Conservation (phyloP, 108 stramenopile genomes). For the Cyclotella cryptica region DNA sequence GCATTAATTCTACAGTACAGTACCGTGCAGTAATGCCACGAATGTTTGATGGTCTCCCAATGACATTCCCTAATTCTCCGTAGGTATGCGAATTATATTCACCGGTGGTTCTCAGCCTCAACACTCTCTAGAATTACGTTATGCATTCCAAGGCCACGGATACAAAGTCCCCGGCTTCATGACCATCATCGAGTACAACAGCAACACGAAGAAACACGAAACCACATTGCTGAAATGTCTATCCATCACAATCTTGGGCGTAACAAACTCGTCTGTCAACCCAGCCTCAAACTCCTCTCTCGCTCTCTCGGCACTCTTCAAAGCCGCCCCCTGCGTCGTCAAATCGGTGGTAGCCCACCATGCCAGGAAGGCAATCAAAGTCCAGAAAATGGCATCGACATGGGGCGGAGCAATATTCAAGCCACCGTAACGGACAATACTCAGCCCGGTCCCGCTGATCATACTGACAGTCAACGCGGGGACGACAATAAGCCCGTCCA, state of each 20-base stretch:
- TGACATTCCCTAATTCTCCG: too few species aligned
- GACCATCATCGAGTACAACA: slow-evolving; percentile 68
- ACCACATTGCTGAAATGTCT: slow-evolving; percentile 67
- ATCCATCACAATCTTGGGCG: slow-evolving; percentile 56
- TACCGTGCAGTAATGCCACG: too few species aligned
- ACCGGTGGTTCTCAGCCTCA: too few species aligned
- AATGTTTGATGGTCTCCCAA: too few species aligned
- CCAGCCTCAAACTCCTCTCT: slow-evolving; percentile 39
- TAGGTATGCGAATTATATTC: too few species aligned
- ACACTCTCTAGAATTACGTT: not conserved
- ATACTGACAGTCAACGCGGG: slow-evolving; percentile 67
- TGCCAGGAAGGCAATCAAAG: slow-evolving; percentile 53
- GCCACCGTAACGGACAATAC: slow-evolving; percentile 62
- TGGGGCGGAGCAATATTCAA: slow-evolving; percentile 65
- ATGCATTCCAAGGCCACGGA: slow-evolving; percentile 47
- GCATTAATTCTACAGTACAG: too few species aligned
- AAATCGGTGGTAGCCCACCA: slow-evolving; percentile 75
- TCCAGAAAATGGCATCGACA: slow-evolving; percentile 60
- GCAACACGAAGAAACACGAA: slow-evolving; percentile 61
- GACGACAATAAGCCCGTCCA: slow-evolving; percentile 63
- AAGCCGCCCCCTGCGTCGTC: slow-evolving; percentile 59
- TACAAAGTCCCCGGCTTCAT: slow-evolving; percentile 63
- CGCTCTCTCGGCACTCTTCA: slow-evolving; percentile 45
- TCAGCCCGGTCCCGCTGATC: slow-evolving; percentile 60
- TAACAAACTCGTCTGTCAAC: slow-evolving; percentile 24